Evolutionary conservation across 2,329 filamentous ascomycete species (phyloP).

Genomic region (Arthroderma uncinatum): DNA sequence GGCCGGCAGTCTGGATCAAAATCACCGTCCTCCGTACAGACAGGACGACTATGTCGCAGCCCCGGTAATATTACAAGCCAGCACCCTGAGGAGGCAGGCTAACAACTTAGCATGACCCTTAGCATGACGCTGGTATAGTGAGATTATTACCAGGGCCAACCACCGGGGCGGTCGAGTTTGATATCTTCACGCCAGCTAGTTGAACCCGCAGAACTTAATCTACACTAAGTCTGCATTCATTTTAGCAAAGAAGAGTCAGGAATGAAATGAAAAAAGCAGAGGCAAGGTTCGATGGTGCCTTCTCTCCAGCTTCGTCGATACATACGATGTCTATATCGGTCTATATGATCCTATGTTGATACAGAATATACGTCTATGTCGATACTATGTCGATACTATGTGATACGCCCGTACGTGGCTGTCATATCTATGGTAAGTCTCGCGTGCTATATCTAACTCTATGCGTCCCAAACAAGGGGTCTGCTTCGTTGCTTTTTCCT

Average conservation of each 20-base stretch:
- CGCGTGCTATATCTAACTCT: too few relatives aligned
- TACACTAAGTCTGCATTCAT: not conserved
- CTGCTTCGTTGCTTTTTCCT: not conserved
- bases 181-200: not conserved
- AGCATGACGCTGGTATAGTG: not conserved
- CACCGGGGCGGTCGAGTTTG: conserved; percentile 2
- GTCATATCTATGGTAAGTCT: too few relatives aligned
- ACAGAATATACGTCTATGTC: too few relatives aligned
- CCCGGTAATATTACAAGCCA: not conserved
- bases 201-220: not conserved
- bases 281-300: not conserved
- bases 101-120: not conserved
- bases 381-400: too few relatives aligned
- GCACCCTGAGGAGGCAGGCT: too few relatives aligned
- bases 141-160: not conserved
- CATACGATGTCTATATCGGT: too few relatives aligned
- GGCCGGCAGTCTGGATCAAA: too few relatives aligned
- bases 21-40: too few relatives aligned
- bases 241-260: not conserved
- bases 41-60: too few relatives aligned
- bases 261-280: not conserved
- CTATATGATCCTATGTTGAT: too few relatives aligned
- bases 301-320: not conserved
- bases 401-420: too few relatives aligned
- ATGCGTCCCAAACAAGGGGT: too few relatives aligned